Conservation (phyloP, 2,329 filamentous ascomycete species). For the Sarocladium kiliense region DNA sequence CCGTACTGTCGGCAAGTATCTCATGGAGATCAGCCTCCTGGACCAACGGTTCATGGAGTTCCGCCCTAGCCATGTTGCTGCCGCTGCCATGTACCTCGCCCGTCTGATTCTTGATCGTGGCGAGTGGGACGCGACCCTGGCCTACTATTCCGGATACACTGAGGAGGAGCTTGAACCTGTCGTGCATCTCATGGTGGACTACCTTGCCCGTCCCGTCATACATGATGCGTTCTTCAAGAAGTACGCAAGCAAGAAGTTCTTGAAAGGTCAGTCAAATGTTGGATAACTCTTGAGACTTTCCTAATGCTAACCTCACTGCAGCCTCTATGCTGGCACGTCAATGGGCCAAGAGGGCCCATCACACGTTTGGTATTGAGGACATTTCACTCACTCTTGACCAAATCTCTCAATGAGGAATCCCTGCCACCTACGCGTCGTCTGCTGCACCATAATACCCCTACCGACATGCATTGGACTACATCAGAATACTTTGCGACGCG, state of each 20-base stretch:
- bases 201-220: slow-evolving; percentile 80
- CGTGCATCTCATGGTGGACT: slow-evolving; percentile 92
- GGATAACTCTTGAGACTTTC: no score
- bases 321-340: slow-evolving; percentile 86
- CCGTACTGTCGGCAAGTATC: slow-evolving; percentile 92
- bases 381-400: slow-evolving; percentile 46
- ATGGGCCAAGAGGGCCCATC: slow-evolving; percentile 83
- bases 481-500: slow-evolving; percentile 4
- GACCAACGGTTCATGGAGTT: slow-evolving; percentile 92
- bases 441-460: slow-evolving; percentile 4
- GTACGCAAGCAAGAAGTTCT: slow-evolving; percentile 98
- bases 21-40: slow-evolving; percentile 93
- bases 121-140: slow-evolving; percentile 83
- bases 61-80: slow-evolving; percentile 84
- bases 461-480: slow-evolving; percentile 6
- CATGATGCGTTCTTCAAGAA: slow-evolving; percentile 99
- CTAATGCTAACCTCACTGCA: slow-evolving; percentile 29
- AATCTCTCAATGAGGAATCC: slow-evolving; percentile 26
- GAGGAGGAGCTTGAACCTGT: slow-evolving; percentile 92
- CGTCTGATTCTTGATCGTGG: slow-evolving; percentile 87
- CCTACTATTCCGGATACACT: slow-evolving; percentile 88
- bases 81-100: slow-evolving; percentile 90
- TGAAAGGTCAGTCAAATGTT: slow-evolving; percentile 71
- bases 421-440: slow-evolving; percentile 12
- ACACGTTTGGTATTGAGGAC: slow-evolving; percentile 49